Evolutionary conservation across 2,329 filamentous ascomycete species (phyloP), one percentile per base, ranked within the genome.

Genomic region (Cordyceps farinosa): DNA sequence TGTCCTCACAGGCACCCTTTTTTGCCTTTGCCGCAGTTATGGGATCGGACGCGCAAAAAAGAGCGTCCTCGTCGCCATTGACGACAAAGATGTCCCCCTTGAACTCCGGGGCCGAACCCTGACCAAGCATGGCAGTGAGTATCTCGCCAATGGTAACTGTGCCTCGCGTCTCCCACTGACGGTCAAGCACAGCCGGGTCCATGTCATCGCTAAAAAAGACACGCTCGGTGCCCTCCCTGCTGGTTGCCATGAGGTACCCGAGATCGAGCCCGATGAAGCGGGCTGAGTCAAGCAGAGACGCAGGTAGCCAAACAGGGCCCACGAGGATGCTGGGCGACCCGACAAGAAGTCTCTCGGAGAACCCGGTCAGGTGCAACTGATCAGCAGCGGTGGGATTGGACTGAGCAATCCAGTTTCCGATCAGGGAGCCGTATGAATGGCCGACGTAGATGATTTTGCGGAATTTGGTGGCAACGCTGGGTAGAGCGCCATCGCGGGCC

Each of bases 361-460:
- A 57, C 29, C 61, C 61, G 3, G 61, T 56, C 44, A 62, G 52
- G 27, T 42, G 52, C 3, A 51, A 4, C 34, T 48, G 52, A n/a
- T 50, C 42, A 29, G 57, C 13, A 3, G 22, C 36, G 15, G 54
- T 17, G 3, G 61, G 61, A 27, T 62, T 42, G 9, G 32, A 40
- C 1, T n/a, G n/a, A 8, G 52, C 52, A 22, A 57, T 29, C 15
- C 27, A 42, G 44, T 51, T 50, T 3, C 61, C 61, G 9, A 62
- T 45, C 13, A 57, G 13, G 22, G 61, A 62, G 15, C 61, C 61
- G 15, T 62, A 62, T 5, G 61, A 62, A 45, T 62, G 61, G 11
- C 61, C 61, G 27, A 62, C 61, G 45, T 44, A 62, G 30, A 57
- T 62, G 61, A 62, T 44, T 27, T 50, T 55, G 13, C 57, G 29